Percentiles rank a stretch among this genome's conserved stretches.
Conservation (phyloP, 2,329 filamentous ascomycete species). For the Niveomyces coronatus region DNA sequence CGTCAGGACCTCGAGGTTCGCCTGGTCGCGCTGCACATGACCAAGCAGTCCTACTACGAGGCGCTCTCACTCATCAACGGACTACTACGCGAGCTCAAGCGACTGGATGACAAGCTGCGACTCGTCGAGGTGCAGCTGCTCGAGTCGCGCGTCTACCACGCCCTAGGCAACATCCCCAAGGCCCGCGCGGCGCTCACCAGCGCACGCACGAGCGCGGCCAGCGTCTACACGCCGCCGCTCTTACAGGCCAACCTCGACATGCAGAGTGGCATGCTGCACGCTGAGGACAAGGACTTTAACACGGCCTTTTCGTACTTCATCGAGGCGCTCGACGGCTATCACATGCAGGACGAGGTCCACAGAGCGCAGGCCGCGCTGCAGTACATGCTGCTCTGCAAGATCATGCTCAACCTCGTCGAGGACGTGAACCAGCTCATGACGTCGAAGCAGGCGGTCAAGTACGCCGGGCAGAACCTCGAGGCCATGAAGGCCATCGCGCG, state of each 20-base stretch:
- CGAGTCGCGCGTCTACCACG: constrained; percentile 95
- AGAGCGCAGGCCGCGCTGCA: constrained; percentile 96
- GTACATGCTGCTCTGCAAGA: constrained; percentile 99
- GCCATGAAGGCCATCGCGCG: constrained; percentile 98
- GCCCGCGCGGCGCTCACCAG: constrained; percentile 89
- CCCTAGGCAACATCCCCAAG: constrained; percentile 92
- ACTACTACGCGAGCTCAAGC: constrained; percentile 91
- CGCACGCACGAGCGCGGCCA: constrained; percentile 88
- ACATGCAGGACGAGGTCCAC: constrained; percentile 74
- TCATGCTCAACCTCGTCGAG: constrained; percentile 95
- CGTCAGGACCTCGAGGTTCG: constrained; percentile 97
- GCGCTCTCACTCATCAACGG: constrained; percentile 93
- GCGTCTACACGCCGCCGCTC: constrained; percentile 91
- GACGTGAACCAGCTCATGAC: constrained; percentile 93
- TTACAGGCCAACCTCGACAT: constrained; percentile 96
- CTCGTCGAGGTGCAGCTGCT: constrained; percentile 96
- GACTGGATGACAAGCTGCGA: constrained; percentile 95
- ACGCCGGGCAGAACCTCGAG: constrained; percentile 89
- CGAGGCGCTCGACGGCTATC: constrained; percentile 94
- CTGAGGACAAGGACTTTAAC: constrained; percentile 98
- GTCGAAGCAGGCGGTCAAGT: constrained; percentile 93
- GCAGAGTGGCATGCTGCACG: constrained; percentile 98
- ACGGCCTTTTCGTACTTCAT: constrained; percentile 99
- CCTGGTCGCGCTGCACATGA: constrained; percentile 88
- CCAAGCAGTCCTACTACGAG: constrained; percentile 95